These are phyloP conservation scores for Alternaria triticina DNA, from an alignment of 2,329 filamentous ascomycete species.

Conservation along the genomic window DNA sequence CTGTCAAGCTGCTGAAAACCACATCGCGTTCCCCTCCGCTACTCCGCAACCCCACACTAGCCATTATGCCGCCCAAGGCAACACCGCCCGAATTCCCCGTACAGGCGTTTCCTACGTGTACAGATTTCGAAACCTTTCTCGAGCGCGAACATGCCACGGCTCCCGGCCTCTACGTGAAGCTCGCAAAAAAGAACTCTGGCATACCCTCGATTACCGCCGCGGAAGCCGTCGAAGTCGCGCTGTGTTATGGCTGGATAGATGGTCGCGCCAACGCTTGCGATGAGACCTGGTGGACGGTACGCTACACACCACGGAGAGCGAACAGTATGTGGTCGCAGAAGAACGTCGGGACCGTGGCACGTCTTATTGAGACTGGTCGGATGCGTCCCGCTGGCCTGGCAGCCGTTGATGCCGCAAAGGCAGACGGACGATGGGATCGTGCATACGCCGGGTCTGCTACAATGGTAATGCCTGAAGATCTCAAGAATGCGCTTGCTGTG, in stretches of 20 bases:
- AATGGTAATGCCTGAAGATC: slow-evolving; percentile 58
- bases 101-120: slow-evolving; percentile 11
- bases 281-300: slow-evolving; percentile 58
- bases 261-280: slow-evolving; percentile 59
- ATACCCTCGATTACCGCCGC: slow-evolving; percentile 54
- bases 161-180: slow-evolving; percentile 56
- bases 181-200: slow-evolving; percentile 57
- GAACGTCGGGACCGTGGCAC: slow-evolving; percentile 61
- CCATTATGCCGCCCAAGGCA: slow-evolving; percentile 9
- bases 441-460: slow-evolving; percentile 61
- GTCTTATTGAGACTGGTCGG: slow-evolving; percentile 53
- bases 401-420: slow-evolving; percentile 62
- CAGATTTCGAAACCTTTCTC: slow-evolving; percentile 36
- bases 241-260: slow-evolving; percentile 70
- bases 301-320: slow-evolving; percentile 64
- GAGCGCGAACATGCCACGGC: slow-evolving; percentile 42
- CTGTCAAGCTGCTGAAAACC: neutral
- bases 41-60: neutral
- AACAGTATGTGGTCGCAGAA: slow-evolving; percentile 66
- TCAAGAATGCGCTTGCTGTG: slow-evolving; percentile 52
- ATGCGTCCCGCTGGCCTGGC: slow-evolving; percentile 58
- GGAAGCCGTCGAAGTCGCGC: slow-evolving; percentile 62
- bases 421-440: slow-evolving; percentile 64
- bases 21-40: neutral
- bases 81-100: slow-evolving; percentile 7